phyloP scores from a whole-genome alignment of 106 monocot species.

The Platanthera zijinensis region DNA sequence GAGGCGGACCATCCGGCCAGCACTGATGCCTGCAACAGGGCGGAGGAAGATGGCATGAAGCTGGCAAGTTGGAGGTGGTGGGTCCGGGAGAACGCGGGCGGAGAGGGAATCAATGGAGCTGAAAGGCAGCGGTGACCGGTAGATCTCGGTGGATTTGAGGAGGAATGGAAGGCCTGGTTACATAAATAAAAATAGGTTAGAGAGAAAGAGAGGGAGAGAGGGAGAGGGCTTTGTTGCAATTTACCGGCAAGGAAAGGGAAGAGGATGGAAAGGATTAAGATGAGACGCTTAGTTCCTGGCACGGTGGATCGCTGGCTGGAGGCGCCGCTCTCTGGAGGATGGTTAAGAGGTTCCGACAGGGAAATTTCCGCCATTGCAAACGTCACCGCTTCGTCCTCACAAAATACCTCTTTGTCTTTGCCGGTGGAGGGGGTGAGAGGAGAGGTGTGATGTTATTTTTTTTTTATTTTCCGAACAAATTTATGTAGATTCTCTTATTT shows the following conservation, averaged over 20 bases:
- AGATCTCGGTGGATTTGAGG: constrained; percentile 72
- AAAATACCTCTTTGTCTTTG: too few species aligned
- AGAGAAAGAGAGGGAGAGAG: background rate
- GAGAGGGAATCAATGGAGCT: constrained; percentile 51
- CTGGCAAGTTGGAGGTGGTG: constrained; percentile 41
- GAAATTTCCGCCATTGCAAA: constrained; percentile 9
- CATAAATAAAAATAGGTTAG: background rate
- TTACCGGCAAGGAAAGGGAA: constrained; percentile 57
- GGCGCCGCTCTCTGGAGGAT: background rate
- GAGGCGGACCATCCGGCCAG: background rate
- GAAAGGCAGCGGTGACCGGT: constrained; percentile 76
- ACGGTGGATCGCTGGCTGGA: constrained; percentile 18
- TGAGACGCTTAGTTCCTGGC: constrained; percentile 72
- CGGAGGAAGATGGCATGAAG: constrained; percentile 63
- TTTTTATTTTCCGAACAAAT: too few species aligned
- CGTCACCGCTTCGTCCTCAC: too few species aligned
- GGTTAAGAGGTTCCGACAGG: background rate
- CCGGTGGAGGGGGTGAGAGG: too few species aligned
- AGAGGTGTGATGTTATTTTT: too few species aligned
- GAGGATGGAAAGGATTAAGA: constrained; percentile 68
- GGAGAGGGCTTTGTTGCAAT: background rate
- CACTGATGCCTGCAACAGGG: background rate
- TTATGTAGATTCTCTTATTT: too few species aligned
- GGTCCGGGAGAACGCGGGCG: constrained; percentile 17
- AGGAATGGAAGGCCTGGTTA: constrained; percentile 48